A percentile compares a stretch with the other conserved stretches of the same genome.
phyloP scores from a whole-genome alignment of 2,329 filamentous ascomycete genomes.

The Penicillium sp. region DNA sequence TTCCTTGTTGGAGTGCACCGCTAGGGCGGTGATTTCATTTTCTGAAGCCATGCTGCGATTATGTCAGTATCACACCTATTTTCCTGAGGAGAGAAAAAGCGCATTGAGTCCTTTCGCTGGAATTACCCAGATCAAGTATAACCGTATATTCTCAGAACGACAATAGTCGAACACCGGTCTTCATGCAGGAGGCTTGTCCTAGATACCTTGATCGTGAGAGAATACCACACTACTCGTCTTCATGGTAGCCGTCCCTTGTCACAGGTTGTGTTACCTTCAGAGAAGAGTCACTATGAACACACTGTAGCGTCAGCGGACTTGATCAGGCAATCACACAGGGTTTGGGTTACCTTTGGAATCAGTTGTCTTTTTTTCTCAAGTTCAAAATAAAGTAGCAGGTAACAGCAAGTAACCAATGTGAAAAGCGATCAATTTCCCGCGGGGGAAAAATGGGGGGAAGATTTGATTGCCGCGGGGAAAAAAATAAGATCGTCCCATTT shows the following conservation, averaged over 20 bases:
- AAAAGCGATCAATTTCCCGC: background rate
- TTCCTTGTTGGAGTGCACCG: constrained; percentile 27
- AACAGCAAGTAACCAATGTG: background rate
- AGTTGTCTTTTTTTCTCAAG: background rate
- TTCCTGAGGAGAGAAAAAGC: constrained; percentile 22
- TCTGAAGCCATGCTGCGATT: constrained; percentile 35
- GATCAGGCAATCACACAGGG: background rate
- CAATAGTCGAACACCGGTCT: constrained; percentile 44
- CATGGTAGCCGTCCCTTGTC: constrained; percentile 33
- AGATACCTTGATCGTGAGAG: constrained; percentile 45
- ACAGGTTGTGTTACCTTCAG: constrained; percentile 21
- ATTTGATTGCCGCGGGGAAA: constrained; percentile 19
- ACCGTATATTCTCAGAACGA: constrained; percentile 48
- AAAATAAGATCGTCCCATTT: constrained; percentile 16
- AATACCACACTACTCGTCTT: constrained; percentile 42
- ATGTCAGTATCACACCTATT: constrained; percentile 22
- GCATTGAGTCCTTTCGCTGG: constrained; percentile 48
- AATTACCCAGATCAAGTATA: constrained; percentile 49
- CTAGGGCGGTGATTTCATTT: constrained; percentile 32
- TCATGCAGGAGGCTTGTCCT: constrained; percentile 40
- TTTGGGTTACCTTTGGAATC: background rate
- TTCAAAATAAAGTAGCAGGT: background rate
- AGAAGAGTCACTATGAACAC: constrained; percentile 1
- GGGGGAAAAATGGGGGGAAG: constrained; percentile 5
- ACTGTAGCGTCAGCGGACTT: background rate